Evolutionary conservation across 768 basidiomycete species (phyloP), one percentile per base, ranked within the genome.

Genomic region (Suillus sp.): DNA sequence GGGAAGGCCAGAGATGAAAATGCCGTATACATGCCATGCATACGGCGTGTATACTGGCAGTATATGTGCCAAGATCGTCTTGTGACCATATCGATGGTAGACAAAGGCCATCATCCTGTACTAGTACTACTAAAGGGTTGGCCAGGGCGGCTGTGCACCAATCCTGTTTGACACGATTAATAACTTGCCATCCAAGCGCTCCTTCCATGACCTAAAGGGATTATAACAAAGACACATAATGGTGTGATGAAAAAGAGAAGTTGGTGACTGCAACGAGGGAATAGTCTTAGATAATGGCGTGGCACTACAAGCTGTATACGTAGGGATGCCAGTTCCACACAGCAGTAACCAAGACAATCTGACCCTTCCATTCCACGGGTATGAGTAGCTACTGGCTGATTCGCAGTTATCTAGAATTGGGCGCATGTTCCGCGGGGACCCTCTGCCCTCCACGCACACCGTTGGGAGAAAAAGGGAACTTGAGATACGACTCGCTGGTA

Each of bases 201-300:
- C 22, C 8, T 6, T 27, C 14, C n/a, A n/a, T 22, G 45, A n/a
- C 43, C 48, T 34, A 34, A 38, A 63, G 11, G 9, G 25, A 13
- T 25, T 60, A 5, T 4, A n/a, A 34, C 64, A 71, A 64, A 62
- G 8, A 58, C 64, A 27, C 50, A 42, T 57, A n/a, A 57, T 30
- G 53, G 53, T 62, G 64, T 63, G 62, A 68, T 71, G 59, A 60
- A 63, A 62, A 59, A 64, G 59, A 51, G 62, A 50, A 55, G 47
- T 37, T 16, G 51, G 57, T 61, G 67, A 65, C 60, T 38, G 25
- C 55, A 25, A 57, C 55, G 55, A 38, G 55, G 55, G 55, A 57
- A 57, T 38, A 6, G 50, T 8, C 47, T 16, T n/a, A 45, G 43
- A 13, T 25, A 45, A 22, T 45, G 43, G 32, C 3, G 9, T 38